These are phyloP conservation scores for Xylaria sp. DNA, from an alignment of 2,329 filamentous ascomycete species.

Conservation along the genomic window DNA sequence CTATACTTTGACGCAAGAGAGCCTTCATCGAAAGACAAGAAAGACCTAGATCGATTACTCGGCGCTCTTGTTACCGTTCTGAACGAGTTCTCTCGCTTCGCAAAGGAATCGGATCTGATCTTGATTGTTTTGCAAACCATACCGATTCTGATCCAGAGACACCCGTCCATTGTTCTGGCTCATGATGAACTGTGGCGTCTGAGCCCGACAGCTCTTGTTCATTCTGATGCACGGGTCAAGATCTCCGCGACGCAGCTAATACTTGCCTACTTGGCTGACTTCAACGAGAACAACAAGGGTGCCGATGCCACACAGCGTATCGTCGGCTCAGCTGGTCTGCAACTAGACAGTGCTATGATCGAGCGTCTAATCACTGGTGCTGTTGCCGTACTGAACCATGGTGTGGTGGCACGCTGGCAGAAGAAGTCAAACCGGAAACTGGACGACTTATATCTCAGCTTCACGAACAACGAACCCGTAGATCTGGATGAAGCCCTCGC, in stretches of 20 bases:
- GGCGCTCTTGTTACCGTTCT: conserved; percentile 50
- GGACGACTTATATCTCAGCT: conserved; percentile 7
- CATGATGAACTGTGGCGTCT: conserved; percentile 65
- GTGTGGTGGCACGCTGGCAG: conserved; percentile 33
- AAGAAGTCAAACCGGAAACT: conserved; percentile 24
- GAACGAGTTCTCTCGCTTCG: conserved; percentile 47
- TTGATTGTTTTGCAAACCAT: conserved; percentile 68
- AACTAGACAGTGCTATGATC: conserved; percentile 60
- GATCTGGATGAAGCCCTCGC: conserved; percentile 67
- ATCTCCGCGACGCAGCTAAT: conserved; percentile 69
- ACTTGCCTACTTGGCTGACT: conserved; percentile 72
- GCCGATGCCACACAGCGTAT: conserved; percentile 55
- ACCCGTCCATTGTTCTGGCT: conserved; percentile 59
- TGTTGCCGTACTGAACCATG: conserved; percentile 34
- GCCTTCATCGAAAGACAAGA: conserved; percentile 53
- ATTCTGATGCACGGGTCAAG: conserved; percentile 69
- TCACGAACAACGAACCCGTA: conserved; percentile 5
- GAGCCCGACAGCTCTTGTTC: conserved; percentile 63
- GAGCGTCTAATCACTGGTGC: conserved; percentile 44
- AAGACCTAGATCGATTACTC: conserved; percentile 61
- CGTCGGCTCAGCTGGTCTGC: conserved; percentile 64
- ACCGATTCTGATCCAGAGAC: conserved; percentile 60
- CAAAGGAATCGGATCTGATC: conserved; percentile 63
- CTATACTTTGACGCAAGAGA: conserved; percentile 73
- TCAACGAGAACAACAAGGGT: conserved; percentile 59